Evolutionary conservation across 2,329 filamentous ascomycete genomes (phyloP), one percentile per base, ranked within the genome.

Genomic region (Pestalotiopsis sp.): DNA sequence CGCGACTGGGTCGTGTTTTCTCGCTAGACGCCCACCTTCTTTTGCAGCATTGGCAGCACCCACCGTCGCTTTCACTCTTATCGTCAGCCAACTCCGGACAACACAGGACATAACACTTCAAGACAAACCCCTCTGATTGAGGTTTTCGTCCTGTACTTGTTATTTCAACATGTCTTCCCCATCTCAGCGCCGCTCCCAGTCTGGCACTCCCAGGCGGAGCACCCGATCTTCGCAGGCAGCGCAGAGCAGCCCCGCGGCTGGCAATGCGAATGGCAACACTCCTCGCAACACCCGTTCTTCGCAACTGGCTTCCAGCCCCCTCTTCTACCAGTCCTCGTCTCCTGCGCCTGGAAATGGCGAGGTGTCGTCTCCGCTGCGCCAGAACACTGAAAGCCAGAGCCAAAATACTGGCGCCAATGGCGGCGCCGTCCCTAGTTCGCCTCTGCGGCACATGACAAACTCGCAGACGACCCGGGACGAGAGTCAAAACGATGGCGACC

Each of bases 221-320:
- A 79, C 81, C 69, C 81, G 86, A 73, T 85, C 80, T 77, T 90
- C 89, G 66, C 84, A 87, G 77, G 84, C 85, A 60, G 83, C 86
- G 65, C 85, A 81, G 66, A 85, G 81, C 74, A 86, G 83, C 74
- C 85, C 85, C 70, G 77, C 78, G 68, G 72, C 74, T 72, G 74
- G 73, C 67, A 71, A 71, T 68, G 69, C 72, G 72, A 75, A 73
- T 69, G 72, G 67, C 45, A 78, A 77, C 58, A 87, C 85, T 65
- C 86, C 86, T 70, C 83, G 84, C 64, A 79, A 80, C 67, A 81
- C 79, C 64, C 81, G 82, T 41, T 73, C 80, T 25, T 84, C 85
- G 25, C 84, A 86, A 73, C 83, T 91, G 70, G 88, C 89, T 4
- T 96, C 94, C 3, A 97, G 94, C 69, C 95, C 95, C 55, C 85